Evolutionary conservation across 371 early-diverging fungal genomes (phyloP).

Genomic region (Chytridiales sp.): DNA sequence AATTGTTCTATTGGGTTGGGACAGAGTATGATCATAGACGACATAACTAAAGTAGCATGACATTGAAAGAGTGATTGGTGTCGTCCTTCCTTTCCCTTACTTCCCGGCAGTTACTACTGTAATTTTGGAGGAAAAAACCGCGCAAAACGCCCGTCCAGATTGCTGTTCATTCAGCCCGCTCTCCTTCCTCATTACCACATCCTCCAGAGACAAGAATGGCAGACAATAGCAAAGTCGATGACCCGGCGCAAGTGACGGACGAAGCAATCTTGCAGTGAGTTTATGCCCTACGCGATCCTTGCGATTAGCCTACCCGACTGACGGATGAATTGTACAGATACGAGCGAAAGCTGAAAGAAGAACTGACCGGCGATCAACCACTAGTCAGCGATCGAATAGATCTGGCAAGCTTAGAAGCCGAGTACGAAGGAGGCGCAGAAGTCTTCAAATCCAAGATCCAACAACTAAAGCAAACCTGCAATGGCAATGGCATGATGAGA

Average conservation of each 20-base stretch:
- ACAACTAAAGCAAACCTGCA: conserved; percentile 18
- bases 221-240: no score
- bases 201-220: no score
- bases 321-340: background rate
- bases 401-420: conserved; percentile 6
- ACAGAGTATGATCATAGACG: background rate
- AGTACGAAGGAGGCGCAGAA: conserved; percentile 26
- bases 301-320: no score
- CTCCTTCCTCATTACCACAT: no score
- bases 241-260: no score
- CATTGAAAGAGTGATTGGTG: background rate
- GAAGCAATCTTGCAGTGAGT: no score
- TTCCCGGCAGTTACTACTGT: background rate
- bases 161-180: no score
- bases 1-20: background rate
- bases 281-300: no score
- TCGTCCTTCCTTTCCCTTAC: background rate
- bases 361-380: conserved; percentile 11
- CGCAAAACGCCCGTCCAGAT: no score
- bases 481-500: conserved; percentile 22
- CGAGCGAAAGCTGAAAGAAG: conserved; percentile 16
- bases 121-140: no score
- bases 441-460: conserved; percentile 27
- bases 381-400: conserved; percentile 6
- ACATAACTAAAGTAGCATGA: background rate